Base-by-base conservation (phyloP, 257 asterid species). In the Apocynum venetum region DNA sequence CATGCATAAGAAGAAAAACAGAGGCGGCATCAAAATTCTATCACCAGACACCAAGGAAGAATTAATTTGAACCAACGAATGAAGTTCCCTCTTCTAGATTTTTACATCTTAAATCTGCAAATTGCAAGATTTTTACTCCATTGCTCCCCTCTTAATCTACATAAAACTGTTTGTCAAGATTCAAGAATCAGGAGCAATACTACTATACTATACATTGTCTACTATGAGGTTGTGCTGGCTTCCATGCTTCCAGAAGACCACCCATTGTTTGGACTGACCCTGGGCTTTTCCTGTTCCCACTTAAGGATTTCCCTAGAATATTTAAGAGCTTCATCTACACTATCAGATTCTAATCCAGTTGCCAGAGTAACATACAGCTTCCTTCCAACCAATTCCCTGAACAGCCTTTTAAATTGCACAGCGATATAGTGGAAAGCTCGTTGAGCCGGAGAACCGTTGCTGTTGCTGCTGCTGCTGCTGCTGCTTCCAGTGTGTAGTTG, bases 371-470 rank as follows among this genome's bases (percentile, higher is more conserved):
- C 97, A 76, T 84, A 91, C 86, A 93, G 84, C 79, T 85, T 93
- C 71, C 91, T 82, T 57, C 79, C 90, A 0, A 88, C 89, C 63
- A 87, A 40, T 4, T 91, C 79, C 9, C 4, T 12, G 74, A 91
- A 91, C 59, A 88, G 78, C 84, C 87, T 88, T 75, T 93, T 93
- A 76, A 91, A 96, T 87, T 91, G 84, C 75, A 81, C 85, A 0
- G 96, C 99, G 4, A 90, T 78, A 77, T 89, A 90, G 80, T 96
- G 97, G 84, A 88, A 91, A 43, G 97, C 98, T 1, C 89, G 89
- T 77, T 86, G 96, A 9, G 91, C 97, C 84, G 89, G 15, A 0
- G 95, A 72, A 0, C 90, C 84, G 67, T 84, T 84, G 76, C 81
- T 91, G 88, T 64, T 85, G 71, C 78, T 83, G 19, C 57, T n/a